Evolutionary conservation across 257 asterid species (phyloP), one percentile per base, ranked within the genome.

Genomic region (Penstemon newberryi): DNA sequence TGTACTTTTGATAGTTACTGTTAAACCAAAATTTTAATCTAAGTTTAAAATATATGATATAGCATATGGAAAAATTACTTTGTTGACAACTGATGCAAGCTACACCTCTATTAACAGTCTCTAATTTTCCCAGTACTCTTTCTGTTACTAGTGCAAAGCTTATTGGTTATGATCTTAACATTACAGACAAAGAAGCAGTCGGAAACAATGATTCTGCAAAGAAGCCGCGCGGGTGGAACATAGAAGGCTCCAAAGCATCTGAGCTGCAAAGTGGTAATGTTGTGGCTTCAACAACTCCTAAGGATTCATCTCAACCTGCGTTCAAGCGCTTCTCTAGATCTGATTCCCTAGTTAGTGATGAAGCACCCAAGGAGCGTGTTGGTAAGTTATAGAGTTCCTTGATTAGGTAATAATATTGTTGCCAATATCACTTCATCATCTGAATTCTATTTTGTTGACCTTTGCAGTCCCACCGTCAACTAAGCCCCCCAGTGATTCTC

Each of bases 381-480:
- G 96, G 98, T 92, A 72, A 83, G 75, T 73, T 69, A 40, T 63
- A 40, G 54, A 18, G 37, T 62, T 63, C 63, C 50, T 42, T 15
- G 56, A 37, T 62, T 6, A 25, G 7, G 3, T 40, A 53, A 42
- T 75, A 10, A 36, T 44, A 25, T 71, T 55, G 60, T 53, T 57
- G 55, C 3, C 43, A 19, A 42, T 59, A 41, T 57, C 44, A 67
- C 50, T 73, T 70, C 43, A 42, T 42, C 58, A 15, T 58, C 66
- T 61, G 50, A 78, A 71, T 67, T 38, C 6, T 7, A 5, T 60
- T 70, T 36, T 66, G 42, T 71, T 63, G 62, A 13, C 56, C 39
- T 74, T 66, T 39, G 73, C 89, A 91, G 97, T 91, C 70, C 95
- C 96, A 57, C 90, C 92, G 49, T 77, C 98, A 38, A 46, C 86